Percentiles rank a stretch among this genome's conserved stretches.
Evolutionary conservation across 1,139 yeast genomes (phyloP).

Genomic region (Pichia sorboxylosa): DNA sequence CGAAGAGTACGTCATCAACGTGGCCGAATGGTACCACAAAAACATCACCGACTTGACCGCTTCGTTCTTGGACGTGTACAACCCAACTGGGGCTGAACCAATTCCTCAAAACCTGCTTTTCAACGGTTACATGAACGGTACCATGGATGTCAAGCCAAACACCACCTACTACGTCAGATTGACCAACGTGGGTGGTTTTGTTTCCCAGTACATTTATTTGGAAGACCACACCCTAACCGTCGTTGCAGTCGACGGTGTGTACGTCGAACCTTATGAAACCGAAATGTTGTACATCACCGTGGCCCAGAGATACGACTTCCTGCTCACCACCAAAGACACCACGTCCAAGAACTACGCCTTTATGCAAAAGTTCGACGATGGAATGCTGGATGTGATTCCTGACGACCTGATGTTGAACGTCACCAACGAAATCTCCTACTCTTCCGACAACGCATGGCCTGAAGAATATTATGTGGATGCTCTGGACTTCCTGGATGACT

Average conservation of each 20-base stretch:
- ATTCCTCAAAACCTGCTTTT: conserved; percentile 70
- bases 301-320: conserved; percentile 68
- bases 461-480: conserved; percentile 35
- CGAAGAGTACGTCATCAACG: conserved; percentile 56
- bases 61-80: conserved; percentile 53
- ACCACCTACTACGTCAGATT: conserved; percentile 71
- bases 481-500: conserved; percentile 46
- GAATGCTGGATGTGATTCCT: conserved; percentile 70
- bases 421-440: conserved; percentile 62
- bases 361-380: conserved; percentile 64
- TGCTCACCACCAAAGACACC: conserved; percentile 56
- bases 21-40: conserved; percentile 82
- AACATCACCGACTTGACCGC: conserved; percentile 40
- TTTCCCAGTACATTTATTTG: conserved; percentile 72
- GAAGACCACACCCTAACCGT: conserved; percentile 77
- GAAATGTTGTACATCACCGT: conserved; percentile 51
- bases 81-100: conserved; percentile 97
- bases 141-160: conserved; percentile 65
- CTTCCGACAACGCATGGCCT: conserved; percentile 34
- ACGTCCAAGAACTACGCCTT: conserved; percentile 60
- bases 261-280: conserved; percentile 44
- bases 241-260: conserved; percentile 74
- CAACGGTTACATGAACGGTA: conserved; percentile 64
- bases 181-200: conserved; percentile 76
- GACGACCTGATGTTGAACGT: conserved; percentile 50